Conservation (phyloP, 2,329 filamentous ascomycete genomes). For the Botrytis cinerea region DNA sequence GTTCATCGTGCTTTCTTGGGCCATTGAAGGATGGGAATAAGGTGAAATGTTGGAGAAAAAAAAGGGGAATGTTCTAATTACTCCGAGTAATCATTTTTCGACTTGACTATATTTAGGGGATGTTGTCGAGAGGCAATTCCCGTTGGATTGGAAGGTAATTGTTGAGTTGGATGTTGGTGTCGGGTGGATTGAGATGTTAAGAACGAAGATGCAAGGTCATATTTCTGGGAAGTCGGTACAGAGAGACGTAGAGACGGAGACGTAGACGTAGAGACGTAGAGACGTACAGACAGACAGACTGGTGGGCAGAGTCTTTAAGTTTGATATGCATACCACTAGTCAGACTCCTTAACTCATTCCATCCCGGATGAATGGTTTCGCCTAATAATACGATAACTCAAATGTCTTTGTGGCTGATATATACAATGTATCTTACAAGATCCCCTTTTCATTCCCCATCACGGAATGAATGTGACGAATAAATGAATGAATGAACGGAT, state of each 20-base stretch:
- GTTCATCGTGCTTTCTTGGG: slow-evolving; percentile 15
- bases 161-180: neutral
- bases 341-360: neutral
- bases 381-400: neutral
- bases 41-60: neutral
- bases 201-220: neutral
- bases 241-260: too few species aligned
- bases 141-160: neutral
- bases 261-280: too few species aligned
- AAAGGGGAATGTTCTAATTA: slow-evolving; percentile 20
- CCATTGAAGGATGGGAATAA: slow-evolving; percentile 2
- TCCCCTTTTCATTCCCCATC: neutral
- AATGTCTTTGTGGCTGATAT: neutral
- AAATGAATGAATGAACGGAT: too few species aligned
- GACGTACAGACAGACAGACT: neutral
- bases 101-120: neutral
- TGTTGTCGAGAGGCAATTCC: neutral
- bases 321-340: slow-evolving; percentile 7
- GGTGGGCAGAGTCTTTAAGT: neutral
- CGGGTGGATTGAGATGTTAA: neutral
- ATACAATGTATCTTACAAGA: neutral
- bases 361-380: slow-evolving; percentile 3
- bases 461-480: neutral
- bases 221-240: neutral
- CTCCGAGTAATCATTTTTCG: slow-evolving; percentile 24